phyloP scores from a whole-genome alignment of 176 grass and related monocot genomes.

The Aegilops tauschii region DNA sequence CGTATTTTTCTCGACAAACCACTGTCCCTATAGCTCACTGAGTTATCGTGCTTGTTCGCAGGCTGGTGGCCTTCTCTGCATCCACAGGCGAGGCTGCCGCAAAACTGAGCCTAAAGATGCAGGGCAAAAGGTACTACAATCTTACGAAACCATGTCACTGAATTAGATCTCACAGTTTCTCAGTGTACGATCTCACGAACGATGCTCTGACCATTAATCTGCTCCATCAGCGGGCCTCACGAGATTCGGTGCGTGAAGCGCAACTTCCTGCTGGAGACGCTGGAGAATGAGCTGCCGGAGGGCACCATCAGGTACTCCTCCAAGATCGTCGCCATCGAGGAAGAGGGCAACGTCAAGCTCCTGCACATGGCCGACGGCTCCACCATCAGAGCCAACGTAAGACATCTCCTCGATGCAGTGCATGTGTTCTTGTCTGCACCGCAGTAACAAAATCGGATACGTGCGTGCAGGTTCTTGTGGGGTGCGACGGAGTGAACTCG shows the following conservation, averaged over 20 bases:
- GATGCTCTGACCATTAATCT: background rate
- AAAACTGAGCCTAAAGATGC: constrained; percentile 31
- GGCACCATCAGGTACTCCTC: constrained; percentile 77
- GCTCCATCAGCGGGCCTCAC: constrained; percentile 38
- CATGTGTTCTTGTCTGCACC: background rate
- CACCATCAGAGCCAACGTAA: constrained; percentile 62
- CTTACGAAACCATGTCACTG: background rate
- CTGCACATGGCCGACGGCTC: constrained; percentile 73
- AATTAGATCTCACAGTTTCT: background rate
- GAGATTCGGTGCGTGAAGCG: constrained; percentile 65
- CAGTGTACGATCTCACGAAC: background rate
- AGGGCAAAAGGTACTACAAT: constrained; percentile 32
- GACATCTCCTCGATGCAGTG: background rate
- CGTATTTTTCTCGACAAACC: no score
- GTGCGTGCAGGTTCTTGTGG: constrained; percentile 42
- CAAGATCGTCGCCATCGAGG: constrained; percentile 59
- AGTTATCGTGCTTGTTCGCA: background rate
- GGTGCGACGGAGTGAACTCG: constrained; percentile 63
- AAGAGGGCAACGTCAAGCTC: constrained; percentile 47
- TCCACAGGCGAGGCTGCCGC: constrained; percentile 40
- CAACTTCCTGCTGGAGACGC: constrained; percentile 57
- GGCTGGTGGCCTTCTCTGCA: constrained; percentile 39
- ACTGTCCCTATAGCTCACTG: background rate
- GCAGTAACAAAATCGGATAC: no score
- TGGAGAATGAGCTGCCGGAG: constrained; percentile 51